These are phyloP conservation scores for Coemansia sp. DNA, from an alignment of 192 early-diverging fungal genomes.

Conservation along the genomic window DNA sequence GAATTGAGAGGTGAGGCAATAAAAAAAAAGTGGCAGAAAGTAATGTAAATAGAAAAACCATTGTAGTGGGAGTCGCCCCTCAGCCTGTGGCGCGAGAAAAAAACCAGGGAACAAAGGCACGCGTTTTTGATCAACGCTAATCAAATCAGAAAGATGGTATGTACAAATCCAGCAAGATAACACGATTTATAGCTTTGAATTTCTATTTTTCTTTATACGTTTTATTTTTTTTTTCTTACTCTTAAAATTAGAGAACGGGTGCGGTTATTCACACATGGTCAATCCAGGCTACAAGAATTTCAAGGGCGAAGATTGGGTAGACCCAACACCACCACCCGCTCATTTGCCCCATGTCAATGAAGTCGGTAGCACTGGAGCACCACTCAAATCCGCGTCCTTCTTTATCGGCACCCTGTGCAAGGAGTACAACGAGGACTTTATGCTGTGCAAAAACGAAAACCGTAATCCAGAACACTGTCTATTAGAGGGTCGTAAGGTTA, in stretches of 20 bases:
- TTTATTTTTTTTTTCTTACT: not conserved
- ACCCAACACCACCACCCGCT: slow-evolving; percentile 78
- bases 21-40: too few species aligned
- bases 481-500: slow-evolving; percentile 93
- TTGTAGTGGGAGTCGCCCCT: not conserved
- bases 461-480: slow-evolving; percentile 90
- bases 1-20: too few species aligned
- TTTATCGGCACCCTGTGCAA: slow-evolving; percentile 89
- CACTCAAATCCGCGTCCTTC: slow-evolving; percentile 91
- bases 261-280: slow-evolving; percentile 18
- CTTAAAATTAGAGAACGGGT: not conserved
- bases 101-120: not conserved
- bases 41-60: not conserved
- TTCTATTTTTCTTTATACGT: not conserved
- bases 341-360: slow-evolving; percentile 77
- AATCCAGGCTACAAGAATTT: slow-evolving; percentile 53
- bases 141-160: not conserved
- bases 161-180: not conserved
- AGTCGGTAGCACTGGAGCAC: slow-evolving; percentile 89
- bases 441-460: slow-evolving; percentile 94
- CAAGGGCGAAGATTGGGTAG: slow-evolving; percentile 70
- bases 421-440: slow-evolving; percentile 94
- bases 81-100: not conserved
- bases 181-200: not conserved
- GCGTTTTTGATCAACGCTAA: not conserved